Percentiles rank a stretch among this genome's conserved stretches.
phyloP scores from a whole-genome alignment of 2,329 filamentous ascomycete genomes.

The Emmonsiellopsis sp. region DNA sequence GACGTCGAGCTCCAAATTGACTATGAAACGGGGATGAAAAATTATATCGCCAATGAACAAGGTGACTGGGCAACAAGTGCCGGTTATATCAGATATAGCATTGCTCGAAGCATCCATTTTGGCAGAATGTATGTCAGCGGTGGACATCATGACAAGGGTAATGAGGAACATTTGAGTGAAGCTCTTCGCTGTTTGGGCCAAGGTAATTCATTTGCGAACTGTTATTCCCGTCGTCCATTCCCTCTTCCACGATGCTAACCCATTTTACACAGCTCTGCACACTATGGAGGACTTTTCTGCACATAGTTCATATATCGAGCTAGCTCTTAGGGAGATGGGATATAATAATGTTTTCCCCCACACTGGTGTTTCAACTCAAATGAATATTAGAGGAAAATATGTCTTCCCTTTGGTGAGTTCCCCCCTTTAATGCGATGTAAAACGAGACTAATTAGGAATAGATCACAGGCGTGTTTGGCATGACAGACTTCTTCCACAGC shows the following conservation, averaged over 20 bases:
- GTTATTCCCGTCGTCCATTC: no score
- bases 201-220: constrained; percentile 27
- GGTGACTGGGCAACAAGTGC: constrained; percentile 84
- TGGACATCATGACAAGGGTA: constrained; percentile 48
- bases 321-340: constrained; percentile 65
- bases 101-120: constrained; percentile 66
- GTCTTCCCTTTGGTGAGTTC: constrained; percentile 57
- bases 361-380: constrained; percentile 57
- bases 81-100: constrained; percentile 70
- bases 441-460: no score
- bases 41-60: constrained; percentile 89
- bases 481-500: constrained; percentile 75
- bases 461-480: constrained; percentile 60
- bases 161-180: constrained; percentile 70
- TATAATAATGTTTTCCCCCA: constrained; percentile 63
- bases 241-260: background rate
- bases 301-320: constrained; percentile 76
- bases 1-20: constrained; percentile 66
- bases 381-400: constrained; percentile 56
- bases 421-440: no score
- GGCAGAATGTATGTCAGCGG: constrained; percentile 66
- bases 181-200: constrained; percentile 69
- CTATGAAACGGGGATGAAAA: constrained; percentile 85
- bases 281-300: constrained; percentile 72
- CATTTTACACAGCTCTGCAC: constrained; percentile 43